Percentiles rank a stretch among this genome's conserved stretches.
Evolutionary conservation across 1,284 basidiomycete genomes (phyloP).

Genomic region (Butyriboletus appendiculatus): DNA sequence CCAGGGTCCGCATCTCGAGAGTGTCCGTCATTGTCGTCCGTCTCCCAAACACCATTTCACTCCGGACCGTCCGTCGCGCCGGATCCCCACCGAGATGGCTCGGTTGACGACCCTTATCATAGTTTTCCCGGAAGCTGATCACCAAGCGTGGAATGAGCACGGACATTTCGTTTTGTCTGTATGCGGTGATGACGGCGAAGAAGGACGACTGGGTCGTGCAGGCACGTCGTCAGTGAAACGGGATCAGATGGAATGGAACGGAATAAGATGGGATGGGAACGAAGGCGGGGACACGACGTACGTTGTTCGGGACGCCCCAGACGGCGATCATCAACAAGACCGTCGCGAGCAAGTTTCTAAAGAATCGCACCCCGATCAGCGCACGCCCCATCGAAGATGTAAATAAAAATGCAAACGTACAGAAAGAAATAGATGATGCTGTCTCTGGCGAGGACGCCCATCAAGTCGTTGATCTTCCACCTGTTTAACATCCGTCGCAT

Average conservation of each 20-base stretch:
- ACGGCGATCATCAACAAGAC: conserved; percentile 17
- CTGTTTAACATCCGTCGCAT: conserved; percentile 3
- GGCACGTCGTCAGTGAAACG: too few species aligned
- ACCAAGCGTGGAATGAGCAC: conserved; percentile 21
- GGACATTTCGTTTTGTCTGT: conserved; percentile 15
- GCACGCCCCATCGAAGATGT: not conserved
- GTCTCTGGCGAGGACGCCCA: conserved; percentile 19
- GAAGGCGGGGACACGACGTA: conserved; percentile 2
- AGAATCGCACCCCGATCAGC: not conserved
- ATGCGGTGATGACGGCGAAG: conserved; percentile 17
- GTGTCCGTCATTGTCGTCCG: conserved; percentile 2
- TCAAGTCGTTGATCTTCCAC: conserved; percentile 18
- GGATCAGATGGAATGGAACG: not conserved
- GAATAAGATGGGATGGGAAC: not conserved
- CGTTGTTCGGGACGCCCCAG: conserved; percentile 20
- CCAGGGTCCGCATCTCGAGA: conserved; percentile 7
- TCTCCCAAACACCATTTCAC: conserved; percentile 8
- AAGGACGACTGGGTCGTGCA: conserved; percentile 1
- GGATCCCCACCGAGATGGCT: not conserved
- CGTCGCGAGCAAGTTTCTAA: conserved; percentile 20
- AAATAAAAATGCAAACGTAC: conserved; percentile 6
- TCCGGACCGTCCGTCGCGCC: not conserved
- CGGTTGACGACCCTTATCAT: conserved; percentile 3
- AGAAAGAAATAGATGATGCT: conserved; percentile 23
- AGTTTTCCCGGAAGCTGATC: conserved; percentile 21